Base-by-base conservation (phyloP, 345 rosid genomes). In the Xanthoceras sorbifolium region DNA sequence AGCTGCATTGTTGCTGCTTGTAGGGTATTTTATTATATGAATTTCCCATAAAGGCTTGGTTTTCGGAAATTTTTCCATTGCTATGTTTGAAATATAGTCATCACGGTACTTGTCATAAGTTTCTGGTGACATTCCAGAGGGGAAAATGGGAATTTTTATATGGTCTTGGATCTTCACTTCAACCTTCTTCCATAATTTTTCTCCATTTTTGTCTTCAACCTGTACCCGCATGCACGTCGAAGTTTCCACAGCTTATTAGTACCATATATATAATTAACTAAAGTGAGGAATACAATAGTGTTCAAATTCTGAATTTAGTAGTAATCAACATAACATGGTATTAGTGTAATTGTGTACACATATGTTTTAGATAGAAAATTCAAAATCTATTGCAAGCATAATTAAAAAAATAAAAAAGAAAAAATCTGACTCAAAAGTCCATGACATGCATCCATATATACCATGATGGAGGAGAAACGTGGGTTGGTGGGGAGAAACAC, bases 401-500 rank as follows among this genome's bases (percentile, higher is more conserved):
- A 1, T 11, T 46, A 6, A 36, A 36, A 36, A 36, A 46, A 3
- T 12, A 2, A 46, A 46, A 46, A 46, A 46, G 0, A 14, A 12
- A 12, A 46, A 44, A 46, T 12, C 4, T 60, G 2, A 7, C 32
- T 14, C 15, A n/a, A 26, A 26, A 61, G 15, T 12, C 6, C 17
- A 12, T 28, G 0, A 61, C 17, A 29, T 34, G 23, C 4, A 52
- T 9, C 1, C 17, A 14, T n/a, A n/a, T n/a, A n/a, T 73, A 86
- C 89, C 89, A 86, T 82, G 57, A 86, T 44, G 17, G 87, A 84
- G 68, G 86, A 82, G 83, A 86, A 86, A 55, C 87, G 89, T 1
- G 82, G 81, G 42, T 78, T 82, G 79, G 82, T 69, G 6, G 84
- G 85, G 52, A 84, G 83, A 60, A 84, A 82, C 7, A 80, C 69